Evolutionary conservation across 1,139 yeast genomes (phyloP), one percentile per base, ranked within the genome.

Genomic region (Kodamaea sp.): DNA sequence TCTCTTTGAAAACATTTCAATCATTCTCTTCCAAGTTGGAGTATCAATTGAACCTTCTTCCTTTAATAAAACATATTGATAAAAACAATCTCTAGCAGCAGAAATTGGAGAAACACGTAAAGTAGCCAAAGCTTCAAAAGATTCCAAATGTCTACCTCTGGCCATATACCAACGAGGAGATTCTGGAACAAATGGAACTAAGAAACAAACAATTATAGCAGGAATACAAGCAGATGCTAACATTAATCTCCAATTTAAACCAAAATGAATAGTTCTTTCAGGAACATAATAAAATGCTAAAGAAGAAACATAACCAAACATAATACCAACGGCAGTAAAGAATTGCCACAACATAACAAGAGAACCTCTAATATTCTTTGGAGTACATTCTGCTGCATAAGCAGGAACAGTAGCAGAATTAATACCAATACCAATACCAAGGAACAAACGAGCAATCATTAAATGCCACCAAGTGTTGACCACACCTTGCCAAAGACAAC

Each of bases 271-370:
- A 2, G 47, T 46, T 15, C 41, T 38, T 7, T 55, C 47, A 1
- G 63, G 60, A 9, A 68, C 64, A 32, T 60, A 43, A 48, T 63
- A 67, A 48, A 68, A 84, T 0, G 87, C 87, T 41, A 85, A 66
- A 22, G 81, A 74, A 35, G 85, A 73, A 38, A 82, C 81, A 57
- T 84, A 84, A 36, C 95, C 95, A 52, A 85, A 68, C 79, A 84
- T 83, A 53, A 86, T 84, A 54, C 95, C 95, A 45, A 83, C 81
- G 5, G 95, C 95, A 7, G 95, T 86, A 75, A 85, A 85, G 59
- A 84, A 76, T 64, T 86, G 95, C 95, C 95, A 86, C 69, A 82
- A 75, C 92, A 85, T 84, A 37, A 85, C 89, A 46, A 86, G 65
- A 2, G 89, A 79, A 46, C 95, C 95, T 56, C 95, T 73, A 46